Base-by-base conservation (phyloP, 495 filamentous ascomycete species). In the Amniculicola lignicola region DNA sequence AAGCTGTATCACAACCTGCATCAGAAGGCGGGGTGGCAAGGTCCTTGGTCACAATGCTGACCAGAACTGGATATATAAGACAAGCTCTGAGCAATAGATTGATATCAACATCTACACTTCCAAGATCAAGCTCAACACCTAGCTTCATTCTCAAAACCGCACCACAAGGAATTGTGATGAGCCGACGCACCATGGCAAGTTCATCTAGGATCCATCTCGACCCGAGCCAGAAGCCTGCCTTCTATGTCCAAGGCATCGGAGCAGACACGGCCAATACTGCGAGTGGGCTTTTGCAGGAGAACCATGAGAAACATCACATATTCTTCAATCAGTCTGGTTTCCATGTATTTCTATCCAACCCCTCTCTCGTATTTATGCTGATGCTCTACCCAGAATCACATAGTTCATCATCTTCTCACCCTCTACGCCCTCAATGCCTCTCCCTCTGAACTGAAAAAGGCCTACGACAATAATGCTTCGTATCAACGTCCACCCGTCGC, bases 281-380 rank as follows among this genome's bases (percentile, higher is more conserved):
- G 1, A 84, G 82, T 16, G 75, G 86, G 57, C 69, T 91, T 1
- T 69, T 95, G 42, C 85, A 92, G 62, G 72, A 86, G 39, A 87
- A 94, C 61, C 77, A 90, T 63, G 79, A 84, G 48, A 78, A 77
- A 23, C 77, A 91, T 65, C 87, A 95, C 65, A 82, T 89, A 23
- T 95, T 84, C 70, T 93, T 88, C 74, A 88, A 88, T 54, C 21
- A 78, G 0, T 55, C 66, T 1, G 82, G 83, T 0, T 91, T 85
- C 59, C 86, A 70, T 52, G 66, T 63, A 58, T 31, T 72, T 74
- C n/a, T 49, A 24, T 53, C 18, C 19, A 33, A 21, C 11, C n/a
- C 19, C 40, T 48, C 2, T 1, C 24, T 4, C 2, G 9, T 21
- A 22, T 1, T 14, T 24, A 12, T 39, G 25, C 31, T 41, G 4